phyloP scores from a whole-genome alignment of 2,329 filamentous ascomycete genomes.

The Clonostachys solani region DNA sequence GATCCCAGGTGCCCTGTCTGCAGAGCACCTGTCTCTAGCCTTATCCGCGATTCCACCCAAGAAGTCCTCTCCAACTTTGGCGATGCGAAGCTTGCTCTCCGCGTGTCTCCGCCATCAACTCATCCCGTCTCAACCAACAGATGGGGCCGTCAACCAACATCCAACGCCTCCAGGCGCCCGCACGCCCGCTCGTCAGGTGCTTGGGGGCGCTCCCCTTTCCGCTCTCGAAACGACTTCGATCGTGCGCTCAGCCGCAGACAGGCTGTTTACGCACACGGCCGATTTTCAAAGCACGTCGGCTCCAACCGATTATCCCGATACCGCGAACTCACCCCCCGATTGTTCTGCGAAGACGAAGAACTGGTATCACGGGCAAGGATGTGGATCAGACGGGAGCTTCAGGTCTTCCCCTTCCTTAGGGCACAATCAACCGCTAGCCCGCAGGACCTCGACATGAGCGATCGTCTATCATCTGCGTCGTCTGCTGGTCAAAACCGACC shows the following conservation, averaged over 20 bases:
- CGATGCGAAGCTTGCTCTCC: background rate
- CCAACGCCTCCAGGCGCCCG: background rate
- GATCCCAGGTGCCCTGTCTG: constrained; percentile 76
- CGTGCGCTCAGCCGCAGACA: constrained; percentile 47
- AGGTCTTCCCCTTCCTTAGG: constrained; percentile 71
- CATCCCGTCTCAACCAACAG: background rate
- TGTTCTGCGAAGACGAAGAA: constrained; percentile 59
- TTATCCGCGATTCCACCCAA: background rate
- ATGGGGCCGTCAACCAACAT: too few species aligned
- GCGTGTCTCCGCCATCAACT: background rate
- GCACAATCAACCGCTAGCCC: too few species aligned
- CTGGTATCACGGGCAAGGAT: constrained; percentile 72
- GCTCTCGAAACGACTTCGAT: constrained; percentile 1
- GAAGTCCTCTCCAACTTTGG: background rate
- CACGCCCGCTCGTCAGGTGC: too few species aligned
- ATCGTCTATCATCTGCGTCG: too few species aligned
- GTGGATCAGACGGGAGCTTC: constrained; percentile 80
- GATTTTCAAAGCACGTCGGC: constrained; percentile 79
- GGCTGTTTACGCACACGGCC: constrained; percentile 65
- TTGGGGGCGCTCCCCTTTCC: background rate
- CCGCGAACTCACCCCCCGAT: constrained; percentile 63
- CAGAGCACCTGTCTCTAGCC: constrained; percentile 30
- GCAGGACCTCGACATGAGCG: constrained; percentile 7
- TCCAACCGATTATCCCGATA: constrained; percentile 76
- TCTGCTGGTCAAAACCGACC: background rate